Conservation (phyloP, 2,329 filamentous ascomycete genomes). For the Phaeoacremonium minimum region DNA sequence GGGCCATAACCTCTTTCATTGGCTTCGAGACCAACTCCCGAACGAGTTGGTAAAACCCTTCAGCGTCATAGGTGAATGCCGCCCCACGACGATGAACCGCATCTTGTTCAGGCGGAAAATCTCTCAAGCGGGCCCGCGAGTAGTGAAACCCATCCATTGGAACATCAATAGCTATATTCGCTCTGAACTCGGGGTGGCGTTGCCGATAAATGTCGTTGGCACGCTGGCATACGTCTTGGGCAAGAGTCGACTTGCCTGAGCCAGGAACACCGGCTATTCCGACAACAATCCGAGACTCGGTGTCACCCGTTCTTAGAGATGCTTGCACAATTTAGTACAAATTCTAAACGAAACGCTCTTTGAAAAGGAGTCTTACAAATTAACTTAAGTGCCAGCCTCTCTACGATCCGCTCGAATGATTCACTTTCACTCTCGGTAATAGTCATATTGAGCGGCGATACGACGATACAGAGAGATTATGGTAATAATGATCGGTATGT, state of each 20-base stretch:
- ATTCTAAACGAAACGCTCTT: too few species aligned
- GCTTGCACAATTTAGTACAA: too few species aligned
- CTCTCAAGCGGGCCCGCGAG: conserved; percentile 20
- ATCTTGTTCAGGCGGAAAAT: conserved; percentile 23
- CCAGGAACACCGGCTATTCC: conserved; percentile 1
- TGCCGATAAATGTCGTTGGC: too few species aligned
- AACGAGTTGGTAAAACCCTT: conserved; percentile 21
- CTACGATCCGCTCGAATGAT: too few species aligned
- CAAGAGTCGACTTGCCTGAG: conserved; percentile 2
- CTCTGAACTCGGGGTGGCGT: too few species aligned
- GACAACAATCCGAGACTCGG: conserved; percentile 1
- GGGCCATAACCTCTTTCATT: background rate
- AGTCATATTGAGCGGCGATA: too few species aligned
- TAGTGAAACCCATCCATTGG: conserved; percentile 33
- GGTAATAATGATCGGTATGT: too few species aligned
- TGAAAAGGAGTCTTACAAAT: too few species aligned
- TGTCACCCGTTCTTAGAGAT: too few species aligned
- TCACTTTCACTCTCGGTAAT: too few species aligned
- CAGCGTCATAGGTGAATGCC: conserved; percentile 29
- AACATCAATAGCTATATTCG: conserved; percentile 13
- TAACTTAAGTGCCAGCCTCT: too few species aligned
- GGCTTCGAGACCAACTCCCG: background rate
- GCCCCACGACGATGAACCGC: conserved; percentile 28
- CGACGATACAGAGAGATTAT: too few species aligned
- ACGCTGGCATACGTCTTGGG: background rate